Evolutionary conservation across 1,139 yeast species (phyloP).

Genomic region (Blastobotrys petasosporus): DNA sequence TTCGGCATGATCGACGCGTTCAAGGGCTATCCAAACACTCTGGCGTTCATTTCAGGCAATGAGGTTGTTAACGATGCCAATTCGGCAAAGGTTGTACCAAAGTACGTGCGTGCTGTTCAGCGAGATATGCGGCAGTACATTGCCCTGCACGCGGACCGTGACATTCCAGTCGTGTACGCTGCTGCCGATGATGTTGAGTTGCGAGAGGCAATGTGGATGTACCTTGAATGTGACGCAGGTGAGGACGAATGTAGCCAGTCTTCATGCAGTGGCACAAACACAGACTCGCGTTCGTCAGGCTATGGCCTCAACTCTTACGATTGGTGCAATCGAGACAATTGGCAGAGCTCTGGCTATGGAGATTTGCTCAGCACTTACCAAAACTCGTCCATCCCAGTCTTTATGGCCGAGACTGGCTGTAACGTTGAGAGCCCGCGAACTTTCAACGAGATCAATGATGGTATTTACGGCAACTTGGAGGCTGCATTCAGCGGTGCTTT

Average conservation of each 20-base stretch:
- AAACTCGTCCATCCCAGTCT: constrained; percentile 68
- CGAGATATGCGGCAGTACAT: constrained; percentile 88
- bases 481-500: constrained; percentile 69
- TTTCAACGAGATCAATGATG: constrained; percentile 58
- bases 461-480: constrained; percentile 50
- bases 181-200: constrained; percentile 77
- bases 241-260: constrained; percentile 28
- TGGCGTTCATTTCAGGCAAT: constrained; percentile 93
- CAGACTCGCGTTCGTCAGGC: constrained; percentile 63
- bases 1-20: constrained; percentile 80
- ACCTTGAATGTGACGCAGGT: constrained; percentile 64
- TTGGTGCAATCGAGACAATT: constrained; percentile 71
- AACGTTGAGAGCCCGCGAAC: constrained; percentile 47
- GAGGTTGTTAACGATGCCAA: constrained; percentile 80
- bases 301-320: constrained; percentile 88
- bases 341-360: constrained; percentile 65
- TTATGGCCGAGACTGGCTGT: constrained; percentile 86
- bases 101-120: constrained; percentile 80
- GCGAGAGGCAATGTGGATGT: constrained; percentile 72
- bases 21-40: constrained; percentile 70
- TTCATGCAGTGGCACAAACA: too few relatives aligned
- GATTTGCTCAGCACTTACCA: constrained; percentile 56
- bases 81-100: constrained; percentile 53
- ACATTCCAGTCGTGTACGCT: constrained; percentile 87
- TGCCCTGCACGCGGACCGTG: constrained; percentile 56